phyloP scores from a whole-genome alignment of 1,284 basidiomycete genomes.

The Pterulicium gracile region DNA sequence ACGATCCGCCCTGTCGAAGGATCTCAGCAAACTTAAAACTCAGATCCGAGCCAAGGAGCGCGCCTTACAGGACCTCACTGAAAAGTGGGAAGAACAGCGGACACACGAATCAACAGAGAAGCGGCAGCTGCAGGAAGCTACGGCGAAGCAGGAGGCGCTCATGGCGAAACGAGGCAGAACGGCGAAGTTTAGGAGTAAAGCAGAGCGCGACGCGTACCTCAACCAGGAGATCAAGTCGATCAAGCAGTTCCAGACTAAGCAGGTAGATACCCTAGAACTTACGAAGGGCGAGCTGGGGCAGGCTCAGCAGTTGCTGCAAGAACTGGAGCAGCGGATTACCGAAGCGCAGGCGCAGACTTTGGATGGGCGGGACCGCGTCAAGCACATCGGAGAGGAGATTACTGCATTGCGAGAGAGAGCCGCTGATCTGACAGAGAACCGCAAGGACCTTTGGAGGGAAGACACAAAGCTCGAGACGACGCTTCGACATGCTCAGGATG shows the following conservation, averaged over 20 bases:
- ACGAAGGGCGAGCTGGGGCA: slow-evolving; percentile 34
- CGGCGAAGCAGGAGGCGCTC: slow-evolving; percentile 59
- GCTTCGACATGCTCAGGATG: slow-evolving; percentile 67
- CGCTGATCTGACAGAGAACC: slow-evolving; percentile 62
- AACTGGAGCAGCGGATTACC: slow-evolving; percentile 49
- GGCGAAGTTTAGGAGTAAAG: slow-evolving; percentile 74
- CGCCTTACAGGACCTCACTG: slow-evolving; percentile 49
- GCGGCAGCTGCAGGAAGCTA: slow-evolving; percentile 62
- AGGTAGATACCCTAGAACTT: slow-evolving; percentile 37
- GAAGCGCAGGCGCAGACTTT: slow-evolving; percentile 64
- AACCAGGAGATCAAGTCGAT: slow-evolving; percentile 65
- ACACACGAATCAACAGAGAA: slow-evolving; percentile 55
- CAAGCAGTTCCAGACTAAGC: slow-evolving; percentile 41
- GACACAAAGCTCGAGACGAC: slow-evolving; percentile 81
- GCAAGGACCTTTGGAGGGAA: slow-evolving; percentile 94
- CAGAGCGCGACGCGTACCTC: slow-evolving; percentile 75
- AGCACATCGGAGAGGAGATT: slow-evolving; percentile 59
- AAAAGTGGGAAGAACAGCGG: slow-evolving; percentile 54
- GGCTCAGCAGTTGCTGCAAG: slow-evolving; percentile 35
- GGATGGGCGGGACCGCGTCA: slow-evolving; percentile 61
- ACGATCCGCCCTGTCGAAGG: slow-evolving; percentile 53
- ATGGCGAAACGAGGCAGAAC: slow-evolving; percentile 85
- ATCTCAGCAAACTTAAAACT: slow-evolving; percentile 51
- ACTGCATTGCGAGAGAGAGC: slow-evolving; percentile 61
- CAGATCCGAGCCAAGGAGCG: slow-evolving; percentile 56